Conservation (phyloP, 805 yeast species). For the Cyberlindnera veronae region DNA sequence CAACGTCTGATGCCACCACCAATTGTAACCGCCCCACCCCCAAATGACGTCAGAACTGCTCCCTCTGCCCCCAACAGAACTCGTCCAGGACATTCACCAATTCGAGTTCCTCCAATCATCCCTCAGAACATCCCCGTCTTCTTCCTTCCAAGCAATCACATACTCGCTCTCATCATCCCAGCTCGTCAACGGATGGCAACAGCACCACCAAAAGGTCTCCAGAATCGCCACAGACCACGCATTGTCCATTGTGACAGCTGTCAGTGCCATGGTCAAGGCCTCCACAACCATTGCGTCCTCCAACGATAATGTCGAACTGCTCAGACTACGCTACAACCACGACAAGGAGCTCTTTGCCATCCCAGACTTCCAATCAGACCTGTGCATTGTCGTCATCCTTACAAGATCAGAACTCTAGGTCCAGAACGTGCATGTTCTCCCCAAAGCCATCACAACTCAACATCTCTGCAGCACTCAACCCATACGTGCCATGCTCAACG, state of each 20-base stretch:
- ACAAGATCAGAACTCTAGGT: not conserved
- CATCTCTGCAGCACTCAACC: not conserved
- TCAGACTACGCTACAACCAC: conserved; percentile 7
- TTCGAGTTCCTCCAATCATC: conserved; percentile 9
- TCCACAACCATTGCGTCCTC: not conserved
- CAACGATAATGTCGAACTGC: conserved; percentile 1
- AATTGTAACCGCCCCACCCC: not conserved
- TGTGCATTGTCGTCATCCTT: conserved; percentile 5
- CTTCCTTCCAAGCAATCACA: conserved; percentile 6
- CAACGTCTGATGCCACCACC: too few species aligned
- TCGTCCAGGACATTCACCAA: conserved; percentile 9
- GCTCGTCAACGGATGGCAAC: conserved; percentile 15
- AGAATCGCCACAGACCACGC: conserved; percentile 2
- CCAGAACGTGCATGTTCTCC: too few species aligned
- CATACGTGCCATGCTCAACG: not conserved
- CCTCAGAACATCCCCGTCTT: not conserved
- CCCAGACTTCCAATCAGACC: conserved; percentile 3
- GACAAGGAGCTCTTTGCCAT: conserved; percentile 8
- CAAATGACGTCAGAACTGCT: not conserved
- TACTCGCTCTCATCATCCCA: conserved; percentile 1
- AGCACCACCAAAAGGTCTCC: conserved; percentile 4
- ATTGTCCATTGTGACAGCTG: not conserved
- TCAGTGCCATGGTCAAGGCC: conserved; percentile 1
- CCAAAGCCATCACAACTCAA: not conserved
- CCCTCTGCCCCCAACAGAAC: conserved; percentile 11